Base-by-base conservation (phyloP, 2,329 filamentous ascomycete genomes). In the Colletotrichum sp. region DNA sequence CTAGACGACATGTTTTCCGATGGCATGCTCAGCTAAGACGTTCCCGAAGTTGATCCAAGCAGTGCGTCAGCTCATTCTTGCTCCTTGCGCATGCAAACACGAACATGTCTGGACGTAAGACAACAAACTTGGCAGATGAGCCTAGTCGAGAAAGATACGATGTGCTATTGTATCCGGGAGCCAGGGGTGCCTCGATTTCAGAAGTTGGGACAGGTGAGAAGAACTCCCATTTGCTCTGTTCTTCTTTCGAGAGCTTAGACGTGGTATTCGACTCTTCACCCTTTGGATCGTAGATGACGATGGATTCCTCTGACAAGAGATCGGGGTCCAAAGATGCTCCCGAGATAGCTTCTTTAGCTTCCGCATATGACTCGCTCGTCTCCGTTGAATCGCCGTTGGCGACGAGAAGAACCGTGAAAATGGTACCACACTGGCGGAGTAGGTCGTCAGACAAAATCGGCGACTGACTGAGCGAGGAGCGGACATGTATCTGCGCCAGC, bases 221-320 rank as follows among this genome's bases (percentile, higher is more conserved):
- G 21, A 59, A 0, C 4, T 59, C 55, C 55, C 24, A 18, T 1
- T 59, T 3, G 55, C 26, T 10, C 55, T 59, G 55, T 59, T 59
- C 55, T 26, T 26, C 52, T 26, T 18, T 18, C 26, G 55, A 59
- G 13, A 59, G 55, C 14, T 59, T 10, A 2, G 1, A 4, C 5
- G 7, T 16, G 1, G 1, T 26, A 1, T 28, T 0, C 24, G 2
- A 26, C 4, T 59, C 55, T 59, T 3, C 55, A 12, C 7, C 26
- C 14, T 4, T 24, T 26, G 14, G 14, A 18, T 28, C 0, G 0
- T 59, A 59, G 55, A 59, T 5, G 7, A 59, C 14, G 7, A 59
- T 59, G 9, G 24, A 59, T 28, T 59, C 55, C 7, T 9, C 55
- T 1, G 55, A 26, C 55, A 59, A 28, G 24, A 59, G 7, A 1